phyloP scores from a whole-genome alignment of 2,329 filamentous ascomycete species.

The Lasiodiplodia gonubiensis region DNA sequence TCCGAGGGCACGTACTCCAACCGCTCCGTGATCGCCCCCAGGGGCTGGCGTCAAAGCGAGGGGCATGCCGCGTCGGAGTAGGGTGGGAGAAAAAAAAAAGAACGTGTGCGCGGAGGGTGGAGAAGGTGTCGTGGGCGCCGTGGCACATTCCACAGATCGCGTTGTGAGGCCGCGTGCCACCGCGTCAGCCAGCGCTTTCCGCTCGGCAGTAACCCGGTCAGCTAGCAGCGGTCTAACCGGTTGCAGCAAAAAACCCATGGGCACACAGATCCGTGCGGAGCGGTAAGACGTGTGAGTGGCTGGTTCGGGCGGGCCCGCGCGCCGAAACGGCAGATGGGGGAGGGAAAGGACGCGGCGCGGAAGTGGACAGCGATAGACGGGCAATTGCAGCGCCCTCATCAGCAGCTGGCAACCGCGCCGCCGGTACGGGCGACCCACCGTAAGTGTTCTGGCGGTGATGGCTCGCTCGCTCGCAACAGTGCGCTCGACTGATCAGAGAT shows the following conservation, averaged over 20 bases:
- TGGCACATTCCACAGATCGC: constrained; percentile 10
- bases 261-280: constrained; percentile 7
- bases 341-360: neutral
- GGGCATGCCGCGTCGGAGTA: constrained; percentile 6
- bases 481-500: constrained; percentile 18
- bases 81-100: neutral
- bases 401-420: constrained; percentile 1
- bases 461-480: neutral
- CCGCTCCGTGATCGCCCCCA: constrained; percentile 12
- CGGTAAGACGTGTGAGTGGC: constrained; percentile 6
- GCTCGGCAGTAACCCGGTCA: constrained; percentile 27
- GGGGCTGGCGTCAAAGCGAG: neutral
- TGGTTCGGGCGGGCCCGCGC: constrained; percentile 1
- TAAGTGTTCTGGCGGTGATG: constrained; percentile 4
- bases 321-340: constrained; percentile 21
- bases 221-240: constrained; percentile 9
- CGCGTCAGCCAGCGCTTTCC: constrained; percentile 26
- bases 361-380: neutral
- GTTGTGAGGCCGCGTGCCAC: constrained; percentile 19
- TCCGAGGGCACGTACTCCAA: constrained; percentile 13
- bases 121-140: neutral
- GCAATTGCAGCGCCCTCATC: neutral
- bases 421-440: constrained; percentile 6
- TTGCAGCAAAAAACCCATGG: constrained; percentile 23
- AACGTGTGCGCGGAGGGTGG: neutral